These are phyloP conservation scores for Blepharisma japonicum DNA, from an alignment of 73 alveolate species.

Conservation along the genomic window DNA sequence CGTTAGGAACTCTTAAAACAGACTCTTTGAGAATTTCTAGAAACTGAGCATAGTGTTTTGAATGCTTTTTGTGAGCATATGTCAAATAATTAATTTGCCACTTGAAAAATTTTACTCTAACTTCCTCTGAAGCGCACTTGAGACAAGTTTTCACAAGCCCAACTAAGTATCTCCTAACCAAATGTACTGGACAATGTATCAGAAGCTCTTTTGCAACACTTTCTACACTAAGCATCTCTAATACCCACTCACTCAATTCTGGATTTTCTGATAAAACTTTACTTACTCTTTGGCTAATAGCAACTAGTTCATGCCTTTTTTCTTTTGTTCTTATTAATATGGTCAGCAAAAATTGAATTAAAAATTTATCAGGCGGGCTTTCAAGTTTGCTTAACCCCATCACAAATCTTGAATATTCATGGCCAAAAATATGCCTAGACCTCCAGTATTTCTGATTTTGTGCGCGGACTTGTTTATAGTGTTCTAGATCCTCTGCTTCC, in stretches of 20 bases:
- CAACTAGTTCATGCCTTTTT: slow-evolving; percentile 12
- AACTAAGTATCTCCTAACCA: neutral
- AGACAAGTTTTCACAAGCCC: neutral
- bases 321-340: slow-evolving; percentile 20
- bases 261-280: neutral
- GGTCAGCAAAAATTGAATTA: slow-evolving; percentile 27
- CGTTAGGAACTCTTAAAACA: neutral
- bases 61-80: neutral
- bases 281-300: neutral
- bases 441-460: slow-evolving; percentile 53
- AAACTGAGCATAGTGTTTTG: neutral
- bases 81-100: neutral
- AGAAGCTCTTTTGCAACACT: slow-evolving; percentile 13
- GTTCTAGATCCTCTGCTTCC: neutral
- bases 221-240: slow-evolving; percentile 6
- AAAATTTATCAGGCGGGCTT: neutral
- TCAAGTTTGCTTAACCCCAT: slow-evolving; percentile 19
- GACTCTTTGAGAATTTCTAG: neutral
- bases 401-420: slow-evolving; percentile 58
- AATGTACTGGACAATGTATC: neutral
- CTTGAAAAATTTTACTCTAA: neutral
- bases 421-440: slow-evolving; percentile 48
- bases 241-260: slow-evolving; percentile 11
- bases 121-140: neutral
- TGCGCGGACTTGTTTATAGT: neutral